Conservation (phyloP, 1,284 basidiomycete genomes). For the Inonotus hispidus region DNA sequence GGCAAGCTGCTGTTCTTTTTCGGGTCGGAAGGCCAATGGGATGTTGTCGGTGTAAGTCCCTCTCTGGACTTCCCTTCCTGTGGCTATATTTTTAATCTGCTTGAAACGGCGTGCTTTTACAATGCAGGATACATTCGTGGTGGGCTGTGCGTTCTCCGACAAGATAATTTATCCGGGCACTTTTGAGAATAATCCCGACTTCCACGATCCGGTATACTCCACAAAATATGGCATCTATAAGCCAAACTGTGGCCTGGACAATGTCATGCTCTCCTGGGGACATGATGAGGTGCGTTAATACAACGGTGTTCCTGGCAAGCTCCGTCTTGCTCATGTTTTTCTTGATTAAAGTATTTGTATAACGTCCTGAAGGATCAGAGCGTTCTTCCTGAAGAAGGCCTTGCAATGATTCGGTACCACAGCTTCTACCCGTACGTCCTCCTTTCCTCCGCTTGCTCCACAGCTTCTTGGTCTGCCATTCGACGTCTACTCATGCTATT, state of each 20-base stretch:
- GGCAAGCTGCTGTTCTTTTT: conserved; percentile 82
- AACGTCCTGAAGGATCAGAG: conserved; percentile 73
- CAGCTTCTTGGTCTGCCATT: neutral
- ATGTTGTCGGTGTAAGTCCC: conserved; percentile 76
- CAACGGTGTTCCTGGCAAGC: neutral
- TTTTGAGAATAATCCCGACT: conserved; percentile 77
- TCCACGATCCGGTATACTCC: conserved; percentile 61
- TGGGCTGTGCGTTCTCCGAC: conserved; percentile 81
- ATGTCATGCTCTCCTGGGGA: conserved; percentile 88
- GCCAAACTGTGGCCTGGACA: conserved; percentile 80
- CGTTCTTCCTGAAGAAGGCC: conserved; percentile 74
- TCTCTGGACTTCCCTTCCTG: neutral
- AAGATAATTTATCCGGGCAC: conserved; percentile 86
- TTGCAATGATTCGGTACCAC: conserved; percentile 92
- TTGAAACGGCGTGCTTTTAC: neutral
- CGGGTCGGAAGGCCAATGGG: conserved; percentile 86
- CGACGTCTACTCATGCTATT: neutral
- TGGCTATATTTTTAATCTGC: neutral
- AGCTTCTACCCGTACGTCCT: conserved; percentile 78
- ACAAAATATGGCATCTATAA: conserved; percentile 84
- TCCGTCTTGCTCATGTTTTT: neutral
- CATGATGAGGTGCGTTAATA: conserved; percentile 60
- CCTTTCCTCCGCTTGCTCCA: neutral
- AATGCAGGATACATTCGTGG: conserved; percentile 76
- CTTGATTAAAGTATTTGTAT: conserved; percentile 60